These are phyloP conservation scores for Paracoccidioides brasiliensis DNA, from an alignment of 2,329 filamentous ascomycete species.

Conservation along the genomic window DNA sequence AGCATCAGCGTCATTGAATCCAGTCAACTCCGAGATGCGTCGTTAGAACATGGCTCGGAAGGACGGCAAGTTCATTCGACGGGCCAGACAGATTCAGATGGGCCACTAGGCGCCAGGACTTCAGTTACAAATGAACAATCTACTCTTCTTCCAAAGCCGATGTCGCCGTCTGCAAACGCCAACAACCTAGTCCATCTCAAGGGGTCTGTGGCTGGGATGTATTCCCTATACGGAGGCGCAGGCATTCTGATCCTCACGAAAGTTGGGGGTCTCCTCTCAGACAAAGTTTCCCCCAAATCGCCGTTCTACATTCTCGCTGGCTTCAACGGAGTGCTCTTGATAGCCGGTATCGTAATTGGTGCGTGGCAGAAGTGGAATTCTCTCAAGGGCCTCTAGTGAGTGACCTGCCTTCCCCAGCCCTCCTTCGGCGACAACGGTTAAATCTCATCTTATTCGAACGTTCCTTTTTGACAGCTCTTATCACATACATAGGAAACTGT, in stretches of 20 bases:
- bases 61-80: background rate
- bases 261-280: conserved; percentile 75
- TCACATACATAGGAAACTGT: too few relatives aligned
- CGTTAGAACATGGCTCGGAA: background rate
- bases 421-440: too few relatives aligned
- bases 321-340: conserved; percentile 65
- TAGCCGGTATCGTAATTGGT: conserved; percentile 17
- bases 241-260: conserved; percentile 90
- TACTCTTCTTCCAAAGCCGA: conserved; percentile 17
- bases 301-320: conserved; percentile 91
- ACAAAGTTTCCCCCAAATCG: conserved; percentile 56
- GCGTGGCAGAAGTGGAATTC: conserved; percentile 2
- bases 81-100: background rate
- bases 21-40: background rate
- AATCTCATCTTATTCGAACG: too few relatives aligned
- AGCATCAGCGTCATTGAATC: conserved; percentile 59
- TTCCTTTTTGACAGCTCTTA: too few relatives aligned
- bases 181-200: conserved; percentile 51
- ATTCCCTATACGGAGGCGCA: conserved; percentile 77
- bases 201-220: conserved; percentile 87
- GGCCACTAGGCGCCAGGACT: background rate
- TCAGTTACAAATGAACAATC: conserved; percentile 15
- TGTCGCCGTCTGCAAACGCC: conserved; percentile 14
- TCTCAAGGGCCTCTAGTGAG: background rate
- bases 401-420: too few relatives aligned